Conservation (phyloP, 2,329 filamentous ascomycete genomes). For the Colletotrichum trifolii region DNA sequence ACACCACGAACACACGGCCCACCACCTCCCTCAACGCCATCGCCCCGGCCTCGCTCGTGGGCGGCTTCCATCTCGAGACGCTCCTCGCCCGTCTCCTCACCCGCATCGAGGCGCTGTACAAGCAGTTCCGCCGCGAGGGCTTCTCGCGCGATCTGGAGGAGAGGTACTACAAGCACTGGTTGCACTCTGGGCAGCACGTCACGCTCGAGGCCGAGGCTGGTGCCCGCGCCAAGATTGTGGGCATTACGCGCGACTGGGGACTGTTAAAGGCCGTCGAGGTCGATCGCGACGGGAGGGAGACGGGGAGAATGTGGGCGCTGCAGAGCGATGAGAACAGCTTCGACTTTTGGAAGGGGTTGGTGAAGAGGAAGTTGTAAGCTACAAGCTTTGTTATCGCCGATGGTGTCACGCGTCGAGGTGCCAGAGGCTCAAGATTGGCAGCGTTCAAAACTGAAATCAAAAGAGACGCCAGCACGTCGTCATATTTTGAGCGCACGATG, state of each 20-base stretch:
- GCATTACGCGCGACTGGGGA: constrained; percentile 93
- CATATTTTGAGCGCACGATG: too few relatives aligned
- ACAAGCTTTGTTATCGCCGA: not conserved
- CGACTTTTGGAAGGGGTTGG: constrained; percentile 91
- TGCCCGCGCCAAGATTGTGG: constrained; percentile 79
- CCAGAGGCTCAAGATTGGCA: too few relatives aligned
- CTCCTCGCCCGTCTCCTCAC: constrained; percentile 85
- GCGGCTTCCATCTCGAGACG: constrained; percentile 75
- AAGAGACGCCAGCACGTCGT: too few relatives aligned
- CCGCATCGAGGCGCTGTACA: constrained; percentile 81
- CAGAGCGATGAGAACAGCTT: constrained; percentile 99
- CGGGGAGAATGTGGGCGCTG: constrained; percentile 82
- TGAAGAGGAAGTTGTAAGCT: constrained; percentile 78
- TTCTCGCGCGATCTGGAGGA: constrained; percentile 80
- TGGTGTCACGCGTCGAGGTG: too few relatives aligned
- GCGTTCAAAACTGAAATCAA: too few relatives aligned
- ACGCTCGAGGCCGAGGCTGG: constrained; percentile 86
- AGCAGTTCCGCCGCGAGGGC: constrained; percentile 77
- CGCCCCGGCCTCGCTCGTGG: constrained; percentile 59
- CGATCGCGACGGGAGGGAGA: constrained; percentile 76
- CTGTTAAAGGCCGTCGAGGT: constrained; percentile 87
- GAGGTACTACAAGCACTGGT: constrained; percentile 84
- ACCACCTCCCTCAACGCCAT: constrained; percentile 88
- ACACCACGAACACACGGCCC: constrained; percentile 83
- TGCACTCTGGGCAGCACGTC: constrained; percentile 79